These are phyloP conservation scores for Chytridium lagenaria DNA, from an alignment of 371 early-diverging fungal genomes.

Conservation along the genomic window DNA sequence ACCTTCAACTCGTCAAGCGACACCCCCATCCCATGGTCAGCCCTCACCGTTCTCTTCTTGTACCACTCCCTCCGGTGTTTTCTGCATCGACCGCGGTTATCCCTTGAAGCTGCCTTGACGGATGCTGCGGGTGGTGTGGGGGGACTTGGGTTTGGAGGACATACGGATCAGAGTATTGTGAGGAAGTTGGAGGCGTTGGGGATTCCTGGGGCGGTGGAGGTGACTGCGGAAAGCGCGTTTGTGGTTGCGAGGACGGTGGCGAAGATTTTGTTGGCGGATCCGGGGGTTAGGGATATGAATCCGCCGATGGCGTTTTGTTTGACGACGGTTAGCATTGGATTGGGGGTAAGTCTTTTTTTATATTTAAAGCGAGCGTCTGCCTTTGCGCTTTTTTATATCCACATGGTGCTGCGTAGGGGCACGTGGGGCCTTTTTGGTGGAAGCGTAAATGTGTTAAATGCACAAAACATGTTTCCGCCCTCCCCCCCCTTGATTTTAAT, in stretches of 20 bases:
- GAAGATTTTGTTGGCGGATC: not conserved
- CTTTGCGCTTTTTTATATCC: too few species aligned
- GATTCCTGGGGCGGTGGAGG: constrained; percentile 11
- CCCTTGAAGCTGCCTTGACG: constrained; percentile 8
- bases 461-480: too few species aligned
- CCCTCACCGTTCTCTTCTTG: not conserved
- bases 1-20: not conserved
- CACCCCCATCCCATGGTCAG: not conserved
- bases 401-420: too few species aligned
- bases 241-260: not conserved
- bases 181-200: constrained; percentile 5
- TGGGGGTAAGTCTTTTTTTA: too few species aligned
- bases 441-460: too few species aligned
- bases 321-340: not conserved
- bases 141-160: not conserved
- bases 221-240: not conserved
- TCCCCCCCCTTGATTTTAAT: too few species aligned
- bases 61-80: constrained; percentile 1
- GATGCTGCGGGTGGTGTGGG: not conserved
- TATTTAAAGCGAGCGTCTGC: too few species aligned
- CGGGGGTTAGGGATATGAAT: constrained; percentile 4
- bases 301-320: constrained; percentile 4
- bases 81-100: constrained; percentile 1
- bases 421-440: too few species aligned
- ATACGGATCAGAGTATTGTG: not conserved